Evolutionary conservation across 2,329 filamentous ascomycete genomes (phyloP).

Genomic region (Aureobasidium musti): DNA sequence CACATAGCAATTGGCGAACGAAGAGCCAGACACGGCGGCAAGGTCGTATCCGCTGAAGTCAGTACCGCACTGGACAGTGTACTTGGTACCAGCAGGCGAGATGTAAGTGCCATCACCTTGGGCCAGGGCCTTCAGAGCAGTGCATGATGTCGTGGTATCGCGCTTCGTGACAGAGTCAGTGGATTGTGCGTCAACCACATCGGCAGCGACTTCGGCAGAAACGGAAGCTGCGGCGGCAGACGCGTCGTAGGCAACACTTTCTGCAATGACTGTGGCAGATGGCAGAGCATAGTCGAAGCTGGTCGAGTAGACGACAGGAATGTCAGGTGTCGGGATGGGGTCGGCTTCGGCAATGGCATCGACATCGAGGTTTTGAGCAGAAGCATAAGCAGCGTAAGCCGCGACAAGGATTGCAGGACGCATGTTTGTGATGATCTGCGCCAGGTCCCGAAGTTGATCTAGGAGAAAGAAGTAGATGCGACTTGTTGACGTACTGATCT

Average conservation of each 20-base stretch:
- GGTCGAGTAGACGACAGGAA: neutral
- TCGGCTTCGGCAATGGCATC: slow-evolving; percentile 2
- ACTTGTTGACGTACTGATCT: too few species aligned
- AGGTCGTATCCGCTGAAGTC: slow-evolving; percentile 21
- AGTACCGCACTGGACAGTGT: slow-evolving; percentile 15
- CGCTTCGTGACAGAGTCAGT: neutral
- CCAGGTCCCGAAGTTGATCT: too few species aligned
- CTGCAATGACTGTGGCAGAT: neutral
- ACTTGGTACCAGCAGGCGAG: neutral
- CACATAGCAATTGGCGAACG: slow-evolving; percentile 18
- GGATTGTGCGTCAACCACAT: neutral
- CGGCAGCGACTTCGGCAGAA: neutral
- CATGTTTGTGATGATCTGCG: too few species aligned
- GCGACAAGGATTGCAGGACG: neutral
- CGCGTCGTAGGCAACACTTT: neutral
- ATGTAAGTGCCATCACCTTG: neutral
- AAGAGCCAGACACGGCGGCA: neutral
- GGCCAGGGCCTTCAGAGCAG: neutral
- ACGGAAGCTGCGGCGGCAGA: neutral
- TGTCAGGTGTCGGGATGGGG: neutral
- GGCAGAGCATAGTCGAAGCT: neutral
- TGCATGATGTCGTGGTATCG: neutral
- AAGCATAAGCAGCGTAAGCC: neutral
- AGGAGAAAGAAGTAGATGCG: too few species aligned
- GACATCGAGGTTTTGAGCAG: neutral